Base-by-base conservation (phyloP, 257 asterid genomes). In the Salvia miltiorrhiza region DNA sequence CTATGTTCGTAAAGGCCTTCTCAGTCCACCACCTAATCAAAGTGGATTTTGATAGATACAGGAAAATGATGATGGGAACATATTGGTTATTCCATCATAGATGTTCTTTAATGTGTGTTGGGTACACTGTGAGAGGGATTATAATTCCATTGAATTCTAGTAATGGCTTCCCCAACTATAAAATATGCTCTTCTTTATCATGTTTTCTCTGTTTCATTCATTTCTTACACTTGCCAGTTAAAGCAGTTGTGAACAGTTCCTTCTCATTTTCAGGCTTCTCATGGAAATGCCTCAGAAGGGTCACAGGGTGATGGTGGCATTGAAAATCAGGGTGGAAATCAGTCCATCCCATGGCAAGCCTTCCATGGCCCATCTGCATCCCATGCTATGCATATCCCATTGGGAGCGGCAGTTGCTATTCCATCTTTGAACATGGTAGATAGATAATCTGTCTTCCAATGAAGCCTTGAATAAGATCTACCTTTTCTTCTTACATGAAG, bases 391-490 rank as follows among this genome's bases (percentile, higher is more conserved):
- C 97, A 86, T 82, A 78, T 78, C 66, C 97, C 97, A 26, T 20
- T 83, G 10, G 93, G 97, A 70, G 84, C 89, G 65, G 75, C 89
- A 62, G 50, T 84, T 71, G 79, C 96, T 24, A 39, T 86, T 62
- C 99, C 97, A 5, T 71, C 95, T 1, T 80, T 89, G 57, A 86
- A 82, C 77, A 73, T 73, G 96, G 99, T 91, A 85, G 45, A 65
- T 13, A 44, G 49, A 24, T 16, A 14, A 9, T 21, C 7, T 39
- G 21, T 53, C 63, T 56, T 39, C 35, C 20, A 23, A 30, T 59
- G 16, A 62, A 9, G 50, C 33, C 54, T 70, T 39, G 62, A 47
- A 54, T 23, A 41, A 33, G 39, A 49, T 56, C 37, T 43, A 20
- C n/a, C n/a, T n/a, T 40, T 39, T 6, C 4, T 20, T 12, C 23